Percentiles rank a stretch among this genome's conserved stretches.
Evolutionary conservation across 768 basidiomycete genomes (phyloP).

Genomic region (Kwoniella shandongensis): DNA sequence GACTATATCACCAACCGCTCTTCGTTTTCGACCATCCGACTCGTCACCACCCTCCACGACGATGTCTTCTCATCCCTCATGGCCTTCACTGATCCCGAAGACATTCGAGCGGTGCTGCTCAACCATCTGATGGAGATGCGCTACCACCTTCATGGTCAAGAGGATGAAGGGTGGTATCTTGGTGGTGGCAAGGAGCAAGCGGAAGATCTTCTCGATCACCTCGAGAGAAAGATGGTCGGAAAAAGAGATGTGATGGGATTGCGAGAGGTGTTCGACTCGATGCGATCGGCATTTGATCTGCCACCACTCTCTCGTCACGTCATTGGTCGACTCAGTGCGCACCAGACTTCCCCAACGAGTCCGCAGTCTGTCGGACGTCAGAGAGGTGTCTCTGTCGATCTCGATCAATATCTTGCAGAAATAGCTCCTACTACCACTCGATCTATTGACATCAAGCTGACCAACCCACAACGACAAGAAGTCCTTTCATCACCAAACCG

Average conservation of each 20-base stretch:
- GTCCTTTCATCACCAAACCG: neutral
- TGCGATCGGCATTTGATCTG: constrained; percentile 22
- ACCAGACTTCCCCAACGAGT: too few relatives aligned
- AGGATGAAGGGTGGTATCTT: constrained; percentile 30
- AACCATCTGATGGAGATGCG: constrained; percentile 24
- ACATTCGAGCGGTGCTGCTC: constrained; percentile 22
- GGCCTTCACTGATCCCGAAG: constrained; percentile 21
- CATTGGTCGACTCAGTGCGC: too few relatives aligned
- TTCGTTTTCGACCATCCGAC: neutral
- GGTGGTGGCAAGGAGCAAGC: constrained; percentile 23
- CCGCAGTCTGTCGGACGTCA: too few relatives aligned
- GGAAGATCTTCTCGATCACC: constrained; percentile 7
- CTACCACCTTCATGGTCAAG: constrained; percentile 18
- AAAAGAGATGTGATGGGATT: constrained; percentile 34
- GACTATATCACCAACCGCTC: neutral
- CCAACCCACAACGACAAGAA: too few relatives aligned
- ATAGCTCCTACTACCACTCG: constrained; percentile 6
- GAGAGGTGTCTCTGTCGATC: constrained; percentile 18
- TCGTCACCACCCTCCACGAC: constrained; percentile 2
- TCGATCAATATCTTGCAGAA: constrained; percentile 28
- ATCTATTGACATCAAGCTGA: neutral
- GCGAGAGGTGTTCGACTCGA: constrained; percentile 20
- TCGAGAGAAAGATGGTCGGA: constrained; percentile 27
- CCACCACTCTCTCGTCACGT: neutral
- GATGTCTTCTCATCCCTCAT: constrained; percentile 29